Base-by-base conservation (phyloP, 208 protist species). In the Tritrichomonas foetus region DNA sequence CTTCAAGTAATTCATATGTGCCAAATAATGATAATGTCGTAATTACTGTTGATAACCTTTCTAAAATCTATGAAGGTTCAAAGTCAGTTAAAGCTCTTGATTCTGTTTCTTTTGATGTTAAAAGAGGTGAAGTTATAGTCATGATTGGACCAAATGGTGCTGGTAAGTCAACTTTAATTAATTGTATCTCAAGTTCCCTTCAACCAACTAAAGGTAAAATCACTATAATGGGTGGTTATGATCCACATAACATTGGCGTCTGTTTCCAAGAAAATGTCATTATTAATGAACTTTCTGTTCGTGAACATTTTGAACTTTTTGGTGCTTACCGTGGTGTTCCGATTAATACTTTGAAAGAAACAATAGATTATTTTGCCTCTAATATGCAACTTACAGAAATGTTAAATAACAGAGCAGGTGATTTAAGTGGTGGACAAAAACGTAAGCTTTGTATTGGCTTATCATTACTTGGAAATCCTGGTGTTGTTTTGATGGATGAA, bases 391-490 rank as follows among this genome's bases (percentile, higher is more conserved):
- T 92, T n/a, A 44, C 16, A 33, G 3, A 13, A 3, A 41, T 66
- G 9, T 5, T 30, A 11, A n/a, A 92, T 8, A 61, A 2, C 3
- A 39, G 33, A 61, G 16, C 80, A 20, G 13, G 8, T 22, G 22
- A 92, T 66, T 47, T 92, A 50, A 64, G 47, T 27, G 80, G 80
- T 92, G 80, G 80, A 64, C 44, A 92, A 53, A 92, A 92, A 27
- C 13, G 80, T 33, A 92, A 92, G 61, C 80, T 92, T 66, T 66
- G 80, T 25, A 64, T 92, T 61, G 80, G 33, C 5, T 39, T 92
- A 16, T 8, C 80, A 33, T 39, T 92, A 41, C 14, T 92, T 14
- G 39, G 33, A 22, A 92, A 92, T n/a, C 80, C 80, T n/a, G 47
- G 47, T 33, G 13, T 92, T 61, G 39, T 92, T 11, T n/a, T 92